Base-by-base conservation (phyloP, 805 yeast genomes). In the Maudiozyma barnettii region DNA sequence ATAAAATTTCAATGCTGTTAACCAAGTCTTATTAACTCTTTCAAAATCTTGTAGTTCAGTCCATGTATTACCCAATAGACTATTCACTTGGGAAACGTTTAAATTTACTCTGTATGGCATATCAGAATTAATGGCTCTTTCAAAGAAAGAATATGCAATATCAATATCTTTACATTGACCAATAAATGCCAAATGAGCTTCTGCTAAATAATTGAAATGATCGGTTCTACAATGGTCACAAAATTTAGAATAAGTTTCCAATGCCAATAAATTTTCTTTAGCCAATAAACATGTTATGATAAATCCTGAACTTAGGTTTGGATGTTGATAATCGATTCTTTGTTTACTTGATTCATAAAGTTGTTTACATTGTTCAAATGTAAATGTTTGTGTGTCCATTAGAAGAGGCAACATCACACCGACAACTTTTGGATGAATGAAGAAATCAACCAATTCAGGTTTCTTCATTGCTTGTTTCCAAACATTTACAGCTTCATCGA, bases 181-280 rank as follows among this genome's bases (percentile, higher is more conserved):
- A 60, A 85, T 81, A 56, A 85, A 84, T 7, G 80, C 70, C 49
- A 83, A 70, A 67, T 85, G 95, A 39, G 84, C 81, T 63, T 82
- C 84, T 26, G 81, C 73, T 61, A 83, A 67, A 23, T 81, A 74
- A 45, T 77, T 50, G 35, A 49, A 51, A 31, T 49, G 51, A 14
- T 23, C 8, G 21, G 46, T 31, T 39, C 20, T 48, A 42, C 30
- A 46, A 42, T 41, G 35, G 30, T 71, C 67, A 53, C 81, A 76
- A 49, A 84, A 64, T 38, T 72, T 72, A 55, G 76, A 77, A 61
- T 82, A 81, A 42, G 75, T 67, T 44, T 73, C 75, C 49, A 85
- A 67, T 2, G 89, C 93, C 49, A 76, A 73, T 36, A 77, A 66
- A 48, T 78, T 76, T 57, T 79, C 81, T 41, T 78, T 78, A 21